Percentiles rank a stretch among this genome's conserved stretches.
These are phyloP conservation scores for Diaporthe amygdali DNA, from an alignment of 2,329 filamentous ascomycete genomes.

Conservation along the genomic window DNA sequence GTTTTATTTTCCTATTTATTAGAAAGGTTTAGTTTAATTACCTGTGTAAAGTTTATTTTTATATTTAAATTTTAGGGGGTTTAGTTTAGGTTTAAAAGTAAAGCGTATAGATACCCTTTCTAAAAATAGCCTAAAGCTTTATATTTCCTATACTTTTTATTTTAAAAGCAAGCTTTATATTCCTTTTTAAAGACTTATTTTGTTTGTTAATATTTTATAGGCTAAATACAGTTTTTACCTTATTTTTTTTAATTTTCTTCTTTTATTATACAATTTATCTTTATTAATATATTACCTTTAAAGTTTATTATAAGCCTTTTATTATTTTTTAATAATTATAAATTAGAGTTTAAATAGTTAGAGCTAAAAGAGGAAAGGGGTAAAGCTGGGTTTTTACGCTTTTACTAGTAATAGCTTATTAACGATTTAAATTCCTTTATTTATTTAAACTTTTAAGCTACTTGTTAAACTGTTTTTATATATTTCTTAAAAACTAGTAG, in stretches of 20 bases:
- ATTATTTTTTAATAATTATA: background rate
- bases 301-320: background rate
- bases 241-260: background rate
- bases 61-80: background rate
- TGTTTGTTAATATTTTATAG: background rate
- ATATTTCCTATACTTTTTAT: background rate
- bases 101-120: background rate
- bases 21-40: background rate
- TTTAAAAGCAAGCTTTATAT: background rate
- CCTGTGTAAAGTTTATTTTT: background rate
- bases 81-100: background rate
- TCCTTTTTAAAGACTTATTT: background rate
- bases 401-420: too few species aligned
- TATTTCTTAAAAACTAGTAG: too few species aligned
- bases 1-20: background rate
- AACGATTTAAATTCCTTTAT: too few species aligned
- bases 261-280: background rate
- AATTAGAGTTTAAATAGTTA: background rate
- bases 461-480: too few species aligned
- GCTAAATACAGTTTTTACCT: background rate
- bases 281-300: background rate
- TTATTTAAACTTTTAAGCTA: too few species aligned
- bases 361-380: too few species aligned
- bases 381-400: too few species aligned
- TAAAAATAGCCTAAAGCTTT: background rate